phyloP scores from a whole-genome alignment of 352 stramenopile genomes.

The Thalassiosira ordinaria region DNA sequence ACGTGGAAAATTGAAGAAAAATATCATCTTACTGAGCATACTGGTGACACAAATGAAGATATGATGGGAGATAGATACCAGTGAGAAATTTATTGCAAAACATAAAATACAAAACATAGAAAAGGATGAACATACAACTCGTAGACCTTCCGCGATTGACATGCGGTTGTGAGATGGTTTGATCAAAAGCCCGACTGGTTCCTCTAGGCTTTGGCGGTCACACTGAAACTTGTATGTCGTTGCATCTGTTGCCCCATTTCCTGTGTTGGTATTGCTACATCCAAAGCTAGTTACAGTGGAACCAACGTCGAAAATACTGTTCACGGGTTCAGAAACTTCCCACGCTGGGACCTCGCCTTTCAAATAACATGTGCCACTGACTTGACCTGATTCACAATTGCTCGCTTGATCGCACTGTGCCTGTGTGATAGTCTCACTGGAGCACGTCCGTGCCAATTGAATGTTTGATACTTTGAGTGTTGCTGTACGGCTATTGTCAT shows the following conservation, averaged over 20 bases:
- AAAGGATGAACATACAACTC: no score
- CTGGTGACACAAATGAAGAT: no score
- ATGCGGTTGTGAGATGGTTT: slow-evolving; percentile 27
- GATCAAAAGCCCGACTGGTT: slow-evolving; percentile 35
- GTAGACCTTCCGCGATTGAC: slow-evolving; percentile 34
- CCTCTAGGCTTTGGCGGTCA: background rate
- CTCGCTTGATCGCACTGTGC: slow-evolving; percentile 51
- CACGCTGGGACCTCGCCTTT: slow-evolving; percentile 38
- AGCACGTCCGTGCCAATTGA: slow-evolving; percentile 36
- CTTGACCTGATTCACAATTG: slow-evolving; percentile 47
- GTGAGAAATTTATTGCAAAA: no score
- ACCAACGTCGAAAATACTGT: slow-evolving; percentile 38
- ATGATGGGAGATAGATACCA: no score
- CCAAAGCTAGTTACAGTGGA: slow-evolving; percentile 40
- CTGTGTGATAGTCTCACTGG: slow-evolving; percentile 27
- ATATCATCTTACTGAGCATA: no score
- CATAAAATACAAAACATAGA: no score
- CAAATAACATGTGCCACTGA: slow-evolving; percentile 41
- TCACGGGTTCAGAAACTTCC: slow-evolving; percentile 31
- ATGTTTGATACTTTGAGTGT: slow-evolving; percentile 36
- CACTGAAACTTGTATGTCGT: slow-evolving; percentile 34
- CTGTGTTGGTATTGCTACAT: slow-evolving; percentile 8
- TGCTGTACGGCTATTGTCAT: slow-evolving; percentile 20
- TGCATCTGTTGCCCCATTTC: slow-evolving; percentile 16
- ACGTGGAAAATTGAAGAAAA: no score